Base-by-base conservation (phyloP, 257 asterid genomes). In the Primulina eburnea region DNA sequence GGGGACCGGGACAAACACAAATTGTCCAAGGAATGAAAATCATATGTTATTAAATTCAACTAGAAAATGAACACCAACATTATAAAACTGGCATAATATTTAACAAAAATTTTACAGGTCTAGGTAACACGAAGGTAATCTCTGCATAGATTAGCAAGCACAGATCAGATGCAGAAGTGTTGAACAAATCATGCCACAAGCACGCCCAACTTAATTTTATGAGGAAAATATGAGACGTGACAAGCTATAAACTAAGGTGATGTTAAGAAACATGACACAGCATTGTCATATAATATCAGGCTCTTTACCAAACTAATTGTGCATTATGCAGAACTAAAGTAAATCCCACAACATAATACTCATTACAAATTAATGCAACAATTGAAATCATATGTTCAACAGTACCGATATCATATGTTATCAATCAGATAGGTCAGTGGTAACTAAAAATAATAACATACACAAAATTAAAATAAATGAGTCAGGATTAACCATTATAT, bases 241-340 rank as follows among this genome's bases (percentile, higher is more conserved):
- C 62, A 67, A 12, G 55, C 5, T 3, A 30, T 61, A 62, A 38
- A 53, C 34, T 50, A 56, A 0, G 9, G n/a, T 16, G 17, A 30
- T 66, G 60, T 60, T 43, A 71, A 40, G 34, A 67, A 66, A 17
- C 8, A 20, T 61, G 43, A 21, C 56, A 58, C 29, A 21, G 29
- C 9, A 21, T 18, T 57, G 43, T 57, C 18, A 56, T 35, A 24
- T 38, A 59, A 52, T 55, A 52, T 32, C 32, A 38, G 7, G 65
- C 21, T 14, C 60, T 28, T 57, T 3, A 40, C 70, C 8, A 26
- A 62, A 12, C 33, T 37, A 50, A 56, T 63, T 18, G 28, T 33
- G 37, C 53, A 24, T 26, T 8, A 6, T 33, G 11, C 70, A 53
- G 2, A 59, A 64, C 65, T 70, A 63, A 57, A 68, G 65, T 26